Evolutionary conservation across 2,329 filamentous ascomycete genomes (phyloP), one percentile per base, ranked within the genome.

Genomic region (Chrysoporthe deuterocubensis): DNA sequence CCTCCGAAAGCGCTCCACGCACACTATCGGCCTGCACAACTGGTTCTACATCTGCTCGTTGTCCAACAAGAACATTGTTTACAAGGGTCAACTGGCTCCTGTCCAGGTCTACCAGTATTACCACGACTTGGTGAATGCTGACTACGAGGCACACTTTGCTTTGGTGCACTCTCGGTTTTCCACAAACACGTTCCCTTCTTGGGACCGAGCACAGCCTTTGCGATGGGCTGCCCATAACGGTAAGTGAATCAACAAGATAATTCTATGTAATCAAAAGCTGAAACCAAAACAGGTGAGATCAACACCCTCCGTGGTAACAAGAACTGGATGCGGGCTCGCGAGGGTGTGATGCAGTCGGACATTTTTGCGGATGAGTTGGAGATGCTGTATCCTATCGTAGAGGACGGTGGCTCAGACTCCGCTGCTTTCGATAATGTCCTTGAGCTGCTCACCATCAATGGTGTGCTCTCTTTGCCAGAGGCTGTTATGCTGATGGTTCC

Each of bases 401-500:
- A 98, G 81, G 94, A 97, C 76, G 95, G 95, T 74, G 95, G 95
- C 71, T 98, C 95, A 65, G 95, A 98, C 79, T 98, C 95, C 46
- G 95, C 95, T 71, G 95, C 95, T 58, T 98, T 98, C 75, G 95
- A 98, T 81, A 98, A 98, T 76, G 95, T 98, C 32, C 85, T 98
- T 18, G 95, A 98, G 81, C 84, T 98, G 52, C 85, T 98, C 72
- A 94, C 92, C 75, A 97, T 98, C 81, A 98, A 98, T 78, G 94
- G 95, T 71, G 95, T 98, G 52, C 87, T 98, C 64, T 98, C 95
- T 60, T 86, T 98, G 3, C 95, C 95, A 18, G 95, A 98, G 80
- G 95, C 95, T 62, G 92, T 98, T 74, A 98, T 98, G 95, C 87
- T 98, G 74, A 97, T 98, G 94, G 93, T 98, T n/a, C n/a, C n/a